Conservation (phyloP, 345 rosid genomes). For the Eucalyptus polyanthemos region DNA sequence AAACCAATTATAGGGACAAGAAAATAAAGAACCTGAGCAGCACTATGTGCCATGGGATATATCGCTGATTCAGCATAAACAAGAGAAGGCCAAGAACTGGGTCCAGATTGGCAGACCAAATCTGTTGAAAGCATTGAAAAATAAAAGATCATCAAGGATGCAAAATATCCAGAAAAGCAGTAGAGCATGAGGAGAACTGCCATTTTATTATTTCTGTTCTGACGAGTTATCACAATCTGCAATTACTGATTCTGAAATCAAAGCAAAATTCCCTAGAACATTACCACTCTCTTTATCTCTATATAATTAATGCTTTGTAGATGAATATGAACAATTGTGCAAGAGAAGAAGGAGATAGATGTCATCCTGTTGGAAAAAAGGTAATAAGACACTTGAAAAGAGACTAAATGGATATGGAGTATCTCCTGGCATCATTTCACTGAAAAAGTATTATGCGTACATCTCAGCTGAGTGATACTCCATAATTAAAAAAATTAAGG, state of each 20-base stretch:
- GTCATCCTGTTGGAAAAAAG: not conserved
- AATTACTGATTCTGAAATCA: not conserved
- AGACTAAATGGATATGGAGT: not conserved
- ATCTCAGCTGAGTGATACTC: not conserved
- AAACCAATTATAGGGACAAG: not conserved
- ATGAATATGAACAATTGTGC: not conserved
- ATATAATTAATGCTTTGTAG: not conserved
- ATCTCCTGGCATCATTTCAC: not conserved
- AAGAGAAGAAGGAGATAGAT: not conserved
- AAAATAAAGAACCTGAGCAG: conserved; percentile 68
- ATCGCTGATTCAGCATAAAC: conserved; percentile 81
- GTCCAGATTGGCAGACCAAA: conserved; percentile 99
- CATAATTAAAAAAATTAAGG: not conserved
- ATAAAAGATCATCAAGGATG: not conserved
- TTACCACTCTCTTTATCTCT: not conserved
- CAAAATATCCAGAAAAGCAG: not conserved
- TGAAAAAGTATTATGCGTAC: not conserved
- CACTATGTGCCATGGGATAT: conserved; percentile 95
- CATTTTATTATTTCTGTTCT: not conserved
- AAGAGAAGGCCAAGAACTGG: conserved; percentile 81
- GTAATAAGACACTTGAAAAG: not conserved
- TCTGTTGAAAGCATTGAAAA: conserved; percentile 25
- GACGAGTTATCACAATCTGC: not conserved
- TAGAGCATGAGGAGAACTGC: not conserved
- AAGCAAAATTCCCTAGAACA: not conserved